These are phyloP conservation scores for Tolypocladium amazonense DNA, from an alignment of 2,329 filamentous ascomycete species.

Conservation along the genomic window DNA sequence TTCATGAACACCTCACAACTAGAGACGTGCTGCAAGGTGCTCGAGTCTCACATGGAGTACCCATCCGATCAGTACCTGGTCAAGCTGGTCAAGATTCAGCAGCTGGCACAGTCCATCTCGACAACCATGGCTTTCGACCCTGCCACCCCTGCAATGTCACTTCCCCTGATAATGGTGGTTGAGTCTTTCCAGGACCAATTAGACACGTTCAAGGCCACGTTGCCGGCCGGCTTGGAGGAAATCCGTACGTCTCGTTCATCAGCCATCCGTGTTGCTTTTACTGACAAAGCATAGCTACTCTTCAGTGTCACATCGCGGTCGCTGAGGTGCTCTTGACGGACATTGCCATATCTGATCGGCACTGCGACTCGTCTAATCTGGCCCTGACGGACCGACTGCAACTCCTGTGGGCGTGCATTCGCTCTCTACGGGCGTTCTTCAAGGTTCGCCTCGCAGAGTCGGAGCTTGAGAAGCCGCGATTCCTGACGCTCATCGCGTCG, in stretches of 20 bases:
- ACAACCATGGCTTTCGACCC: constrained; percentile 24
- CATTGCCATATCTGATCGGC: constrained; percentile 29
- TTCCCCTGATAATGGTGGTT: constrained; percentile 30
- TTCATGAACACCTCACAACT: constrained; percentile 35
- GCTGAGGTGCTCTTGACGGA: constrained; percentile 38
- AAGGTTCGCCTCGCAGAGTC: constrained; percentile 19
- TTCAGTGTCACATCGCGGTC: constrained; percentile 31
- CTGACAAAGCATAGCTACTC: constrained; percentile 16
- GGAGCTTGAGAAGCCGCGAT: constrained; percentile 25
- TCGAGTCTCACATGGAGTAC: constrained; percentile 30
- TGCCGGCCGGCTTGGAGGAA: constrained; percentile 22
- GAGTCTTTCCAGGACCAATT: constrained; percentile 33
- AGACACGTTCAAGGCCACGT: constrained; percentile 22
- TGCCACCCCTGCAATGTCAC: constrained; percentile 19
- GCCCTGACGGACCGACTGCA: constrained; percentile 27
- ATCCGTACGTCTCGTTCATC: constrained; percentile 17
- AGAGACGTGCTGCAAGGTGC: constrained; percentile 29
- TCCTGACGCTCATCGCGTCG: constrained; percentile 31
- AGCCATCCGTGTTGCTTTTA: not conserved
- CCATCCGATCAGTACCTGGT: constrained; percentile 33
- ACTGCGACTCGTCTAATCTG: constrained; percentile 19
- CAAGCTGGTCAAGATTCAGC: constrained; percentile 35
- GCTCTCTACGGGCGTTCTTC: constrained; percentile 29
- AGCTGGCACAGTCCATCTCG: constrained; percentile 35
- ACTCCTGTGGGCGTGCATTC: constrained; percentile 34